These are phyloP conservation scores for Scenedesmus sp. DNA, from an alignment of 163 green algal species.

Conservation along the genomic window DNA sequence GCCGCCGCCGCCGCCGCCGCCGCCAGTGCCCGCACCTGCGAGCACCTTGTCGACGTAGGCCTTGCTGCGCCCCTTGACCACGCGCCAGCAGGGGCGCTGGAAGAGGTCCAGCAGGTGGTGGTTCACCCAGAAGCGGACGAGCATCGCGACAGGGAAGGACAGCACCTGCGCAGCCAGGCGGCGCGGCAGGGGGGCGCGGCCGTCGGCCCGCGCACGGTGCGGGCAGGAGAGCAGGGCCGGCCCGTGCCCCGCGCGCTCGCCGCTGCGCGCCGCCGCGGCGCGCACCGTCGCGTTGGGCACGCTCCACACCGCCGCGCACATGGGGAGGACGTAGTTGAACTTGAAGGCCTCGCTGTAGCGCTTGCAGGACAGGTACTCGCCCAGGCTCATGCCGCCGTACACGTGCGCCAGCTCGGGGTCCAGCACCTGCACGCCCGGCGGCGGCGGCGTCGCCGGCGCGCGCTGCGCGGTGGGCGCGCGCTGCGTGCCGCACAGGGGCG, in stretches of 20 bases:
- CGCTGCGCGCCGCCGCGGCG: no score
- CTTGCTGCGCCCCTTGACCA: slow-evolving; percentile 83
- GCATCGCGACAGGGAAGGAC: slow-evolving; percentile 83
- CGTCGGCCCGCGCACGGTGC: no score
- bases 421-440: no score
- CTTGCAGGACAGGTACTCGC: slow-evolving; percentile 78
- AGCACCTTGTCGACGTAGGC: slow-evolving; percentile 84
- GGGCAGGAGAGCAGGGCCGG: no score
- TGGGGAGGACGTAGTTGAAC: slow-evolving; percentile 92
- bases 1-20: no score
- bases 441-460: no score
- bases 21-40: slow-evolving; percentile 44
- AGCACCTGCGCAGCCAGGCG: slow-evolving; percentile 67
- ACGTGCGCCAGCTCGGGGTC: slow-evolving; percentile 45
- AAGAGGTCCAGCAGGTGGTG: slow-evolving; percentile 96
- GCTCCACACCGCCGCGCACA: slow-evolving; percentile 98
- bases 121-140: slow-evolving; percentile 96
- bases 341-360: slow-evolving; percentile 84
- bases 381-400: slow-evolving; percentile 79
- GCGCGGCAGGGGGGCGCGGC: no score
- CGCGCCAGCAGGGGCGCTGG: slow-evolving; percentile 88
- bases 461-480: no score
- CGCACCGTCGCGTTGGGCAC: slow-evolving; percentile 65
- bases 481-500: no score
- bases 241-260: no score